These are phyloP conservation scores for Amaranthus palmeri DNA, from an alignment of 148 eudicot genomes.

Conservation along the genomic window DNA sequence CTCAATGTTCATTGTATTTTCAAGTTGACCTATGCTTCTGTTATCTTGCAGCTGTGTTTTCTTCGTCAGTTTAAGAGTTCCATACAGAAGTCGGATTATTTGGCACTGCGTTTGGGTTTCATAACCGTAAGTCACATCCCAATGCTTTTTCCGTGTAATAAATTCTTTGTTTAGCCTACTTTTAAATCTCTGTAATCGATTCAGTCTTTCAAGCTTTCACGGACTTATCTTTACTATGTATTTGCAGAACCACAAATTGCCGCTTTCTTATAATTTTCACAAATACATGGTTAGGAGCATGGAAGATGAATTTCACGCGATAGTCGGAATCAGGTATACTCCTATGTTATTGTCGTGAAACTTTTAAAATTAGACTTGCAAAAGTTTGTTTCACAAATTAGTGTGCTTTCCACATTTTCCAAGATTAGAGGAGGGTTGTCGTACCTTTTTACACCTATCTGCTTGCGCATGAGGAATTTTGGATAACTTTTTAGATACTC, in stretches of 20 bases:
- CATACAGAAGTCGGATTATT: constrained; percentile 79
- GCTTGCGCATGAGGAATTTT: too few relatives aligned
- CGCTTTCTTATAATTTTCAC: constrained; percentile 80
- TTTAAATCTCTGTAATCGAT: too few relatives aligned
- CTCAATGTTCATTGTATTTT: background rate
- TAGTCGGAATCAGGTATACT: constrained; percentile 91
- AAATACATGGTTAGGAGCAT: constrained; percentile 94
- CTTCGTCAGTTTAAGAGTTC: constrained; percentile 82
- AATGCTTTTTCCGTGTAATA: background rate
- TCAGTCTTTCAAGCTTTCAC: background rate
- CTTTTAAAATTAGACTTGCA: background rate
- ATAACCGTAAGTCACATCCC: constrained; percentile 60
- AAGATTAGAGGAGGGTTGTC: too few relatives aligned
- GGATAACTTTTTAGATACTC: too few relatives aligned
- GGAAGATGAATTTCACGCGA: constrained; percentile 93
- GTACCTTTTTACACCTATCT: too few relatives aligned
- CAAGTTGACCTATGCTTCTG: background rate
- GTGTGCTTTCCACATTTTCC: too few relatives aligned
- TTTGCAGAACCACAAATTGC: constrained; percentile 81
- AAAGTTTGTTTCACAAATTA: too few relatives aligned
- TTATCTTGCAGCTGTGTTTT: constrained; percentile 78
- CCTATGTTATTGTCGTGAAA: background rate
- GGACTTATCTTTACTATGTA: background rate
- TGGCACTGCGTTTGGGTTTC: constrained; percentile 88
- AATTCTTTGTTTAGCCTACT: too few relatives aligned